Conservation (phyloP, 2,329 filamentous ascomycete genomes). For the Penicillium concentricum region DNA sequence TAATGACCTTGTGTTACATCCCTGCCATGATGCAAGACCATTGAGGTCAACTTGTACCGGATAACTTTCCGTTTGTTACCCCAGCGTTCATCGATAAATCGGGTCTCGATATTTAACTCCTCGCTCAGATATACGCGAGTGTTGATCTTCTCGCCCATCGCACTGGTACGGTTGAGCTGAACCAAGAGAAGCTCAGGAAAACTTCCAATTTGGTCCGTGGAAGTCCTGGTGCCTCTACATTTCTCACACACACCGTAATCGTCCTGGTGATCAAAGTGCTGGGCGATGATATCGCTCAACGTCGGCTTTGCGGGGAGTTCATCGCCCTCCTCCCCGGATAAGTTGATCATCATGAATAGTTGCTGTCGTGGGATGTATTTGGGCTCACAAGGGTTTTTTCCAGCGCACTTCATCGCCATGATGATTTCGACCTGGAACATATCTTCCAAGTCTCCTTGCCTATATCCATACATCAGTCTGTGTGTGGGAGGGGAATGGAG, state of each 20-base stretch:
- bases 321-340: background rate
- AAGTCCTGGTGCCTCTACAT: slow-evolving; percentile 1
- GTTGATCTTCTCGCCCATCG: background rate
- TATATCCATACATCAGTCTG: slow-evolving; percentile 3
- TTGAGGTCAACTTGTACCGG: slow-evolving; percentile 27
- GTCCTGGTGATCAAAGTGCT: background rate
- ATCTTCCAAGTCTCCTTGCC: slow-evolving; percentile 1
- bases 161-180: slow-evolving; percentile 16
- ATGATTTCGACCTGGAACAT: background rate
- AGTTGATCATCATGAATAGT: background rate
- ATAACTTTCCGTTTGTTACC: background rate
- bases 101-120: background rate
- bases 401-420: background rate
- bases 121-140: slow-evolving; percentile 1
- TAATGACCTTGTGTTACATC: slow-evolving; percentile 22
- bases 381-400: background rate
- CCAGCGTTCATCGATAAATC: slow-evolving; percentile 1
- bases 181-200: slow-evolving; percentile 25
- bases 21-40: slow-evolving; percentile 21
- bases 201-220: slow-evolving; percentile 4
- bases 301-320: background rate
- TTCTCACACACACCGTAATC: background rate
- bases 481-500: background rate
- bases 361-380: background rate
- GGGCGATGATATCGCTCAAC: background rate